Evolutionary conservation across 1,284 basidiomycete genomes (phyloP).

Genomic region (Apiotrichum gracile): DNA sequence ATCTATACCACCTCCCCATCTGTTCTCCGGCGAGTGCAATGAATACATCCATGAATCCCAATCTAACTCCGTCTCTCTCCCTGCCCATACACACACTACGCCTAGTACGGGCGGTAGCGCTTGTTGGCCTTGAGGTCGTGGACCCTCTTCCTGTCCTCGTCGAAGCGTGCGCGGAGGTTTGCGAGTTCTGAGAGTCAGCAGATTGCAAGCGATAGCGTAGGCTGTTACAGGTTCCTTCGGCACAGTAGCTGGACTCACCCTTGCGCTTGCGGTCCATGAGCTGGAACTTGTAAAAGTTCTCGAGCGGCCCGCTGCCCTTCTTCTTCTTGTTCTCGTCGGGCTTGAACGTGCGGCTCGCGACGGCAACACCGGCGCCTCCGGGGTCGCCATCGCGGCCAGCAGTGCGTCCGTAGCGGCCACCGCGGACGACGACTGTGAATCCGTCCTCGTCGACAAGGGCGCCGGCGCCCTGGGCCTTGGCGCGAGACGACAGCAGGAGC

Average conservation of each 20-base stretch:
- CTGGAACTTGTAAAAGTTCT: conserved; percentile 77
- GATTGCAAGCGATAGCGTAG: neutral
- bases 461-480: conserved; percentile 57
- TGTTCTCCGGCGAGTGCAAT: neutral
- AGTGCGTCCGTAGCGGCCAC: conserved; percentile 79
- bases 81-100: neutral
- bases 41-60: neutral
- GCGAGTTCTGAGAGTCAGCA: conserved; percentile 56
- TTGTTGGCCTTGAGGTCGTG: conserved; percentile 71
- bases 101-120: conserved; percentile 75
- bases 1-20: too few relatives aligned
- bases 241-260: conserved; percentile 51
- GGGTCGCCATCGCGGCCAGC: conserved; percentile 76
- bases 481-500: conserved; percentile 38
- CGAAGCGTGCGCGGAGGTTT: conserved; percentile 72
- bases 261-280: conserved; percentile 76
- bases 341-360: conserved; percentile 59
- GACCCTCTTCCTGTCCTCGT: conserved; percentile 78
- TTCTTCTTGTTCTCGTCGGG: conserved; percentile 55
- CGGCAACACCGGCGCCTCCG: conserved; percentile 59
- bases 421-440: conserved; percentile 80
- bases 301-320: conserved; percentile 58
- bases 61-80: neutral
- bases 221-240: neutral
- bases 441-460: conserved; percentile 84